Evolutionary conservation across 305 asterid genomes (phyloP).

Genomic region (Andrographis paniculata): DNA sequence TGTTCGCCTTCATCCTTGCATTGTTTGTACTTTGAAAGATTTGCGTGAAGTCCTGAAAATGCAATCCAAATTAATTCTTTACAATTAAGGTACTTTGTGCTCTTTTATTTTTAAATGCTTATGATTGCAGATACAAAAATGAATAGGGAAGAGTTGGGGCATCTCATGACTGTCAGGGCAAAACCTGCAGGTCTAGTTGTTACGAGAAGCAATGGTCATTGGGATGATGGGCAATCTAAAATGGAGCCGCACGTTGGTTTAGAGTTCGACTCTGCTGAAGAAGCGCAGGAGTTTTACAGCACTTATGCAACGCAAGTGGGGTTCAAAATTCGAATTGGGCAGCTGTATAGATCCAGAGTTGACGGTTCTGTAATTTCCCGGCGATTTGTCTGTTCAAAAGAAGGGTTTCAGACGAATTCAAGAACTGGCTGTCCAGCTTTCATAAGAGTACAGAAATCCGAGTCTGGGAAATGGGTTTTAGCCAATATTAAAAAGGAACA

Average conservation of each 20-base stretch:
- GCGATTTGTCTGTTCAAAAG: constrained; percentile 84
- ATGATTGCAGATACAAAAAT: constrained; percentile 48
- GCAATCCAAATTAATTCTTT: too few relatives aligned
- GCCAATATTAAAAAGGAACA: constrained; percentile 85
- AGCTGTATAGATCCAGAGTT: constrained; percentile 78
- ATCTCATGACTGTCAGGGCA: constrained; percentile 56
- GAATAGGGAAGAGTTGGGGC: constrained; percentile 63
- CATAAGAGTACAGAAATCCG: constrained; percentile 73
- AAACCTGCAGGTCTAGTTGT: constrained; percentile 43
- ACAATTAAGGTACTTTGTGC: too few relatives aligned
- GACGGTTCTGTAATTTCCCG: constrained; percentile 88
- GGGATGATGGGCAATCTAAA: constrained; percentile 45
- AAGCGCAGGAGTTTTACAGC: constrained; percentile 81
- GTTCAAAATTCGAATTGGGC: constrained; percentile 87
- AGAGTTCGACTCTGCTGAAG: constrained; percentile 82
- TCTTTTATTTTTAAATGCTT: too few relatives aligned
- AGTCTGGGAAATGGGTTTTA: constrained; percentile 85
- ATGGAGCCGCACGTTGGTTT: constrained; percentile 69
- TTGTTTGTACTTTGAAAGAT: too few relatives aligned
- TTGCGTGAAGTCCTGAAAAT: too few relatives aligned
- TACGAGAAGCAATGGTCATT: constrained; percentile 39
- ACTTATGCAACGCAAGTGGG: constrained; percentile 61
- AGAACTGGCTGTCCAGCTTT: constrained; percentile 95
- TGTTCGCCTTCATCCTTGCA: too few relatives aligned
- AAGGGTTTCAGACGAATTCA: constrained; percentile 84